A percentile compares a stretch with the other conserved stretches of the same genome.
These are phyloP conservation scores for Limonium bicolor DNA, from an alignment of 148 eudicot species.

Conservation along the genomic window DNA sequence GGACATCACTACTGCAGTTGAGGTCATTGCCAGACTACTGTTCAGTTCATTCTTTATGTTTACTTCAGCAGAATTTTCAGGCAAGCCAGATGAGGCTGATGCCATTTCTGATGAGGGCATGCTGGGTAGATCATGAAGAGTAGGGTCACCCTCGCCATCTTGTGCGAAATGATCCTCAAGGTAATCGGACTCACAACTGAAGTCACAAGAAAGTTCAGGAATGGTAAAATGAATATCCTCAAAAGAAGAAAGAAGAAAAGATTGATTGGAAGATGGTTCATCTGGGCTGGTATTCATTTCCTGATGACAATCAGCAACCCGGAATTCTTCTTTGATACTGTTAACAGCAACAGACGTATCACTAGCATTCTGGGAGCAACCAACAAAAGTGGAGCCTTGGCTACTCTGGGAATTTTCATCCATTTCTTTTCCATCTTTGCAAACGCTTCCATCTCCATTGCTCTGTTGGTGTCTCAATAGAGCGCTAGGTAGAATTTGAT, in stretches of 20 bases:
- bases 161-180: constrained; percentile 24
- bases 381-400: constrained; percentile 40
- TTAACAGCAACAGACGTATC: constrained; percentile 26
- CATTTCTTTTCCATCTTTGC: constrained; percentile 35
- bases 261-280: constrained; percentile 25
- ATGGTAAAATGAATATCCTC: constrained; percentile 29
- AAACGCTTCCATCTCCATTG: constrained; percentile 13
- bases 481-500: constrained; percentile 32
- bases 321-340: constrained; percentile 28
- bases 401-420: constrained; percentile 72
- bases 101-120: constrained; percentile 24
- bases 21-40: constrained; percentile 8
- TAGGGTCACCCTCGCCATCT: constrained; percentile 29
- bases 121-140: constrained; percentile 27
- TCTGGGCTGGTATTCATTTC: constrained; percentile 23
- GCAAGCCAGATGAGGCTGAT: constrained; percentile 29
- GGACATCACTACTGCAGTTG: neutral
- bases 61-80: constrained; percentile 18
- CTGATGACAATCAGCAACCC: constrained; percentile 22
- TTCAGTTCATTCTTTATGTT: constrained; percentile 16
- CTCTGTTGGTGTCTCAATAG: constrained; percentile 21
- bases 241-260: constrained; percentile 17
- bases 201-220: constrained; percentile 38
- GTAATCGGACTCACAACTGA: constrained; percentile 21
- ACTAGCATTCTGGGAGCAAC: constrained; percentile 40